Evolutionary conservation across 805 yeast species (phyloP).

Genomic region (Candida sanyiensis): DNA sequence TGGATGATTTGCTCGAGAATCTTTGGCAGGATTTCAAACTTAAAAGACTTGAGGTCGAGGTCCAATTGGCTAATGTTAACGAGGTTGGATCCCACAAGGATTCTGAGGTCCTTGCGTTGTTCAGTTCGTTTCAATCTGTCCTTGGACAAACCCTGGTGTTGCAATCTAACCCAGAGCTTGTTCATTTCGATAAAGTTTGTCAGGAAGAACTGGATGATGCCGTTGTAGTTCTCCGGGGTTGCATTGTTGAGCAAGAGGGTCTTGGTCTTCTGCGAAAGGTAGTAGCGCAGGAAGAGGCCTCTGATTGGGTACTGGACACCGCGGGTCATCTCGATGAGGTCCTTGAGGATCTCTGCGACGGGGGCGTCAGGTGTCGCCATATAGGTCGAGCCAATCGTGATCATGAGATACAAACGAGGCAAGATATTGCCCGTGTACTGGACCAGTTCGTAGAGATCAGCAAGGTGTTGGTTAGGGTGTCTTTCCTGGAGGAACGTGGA

Average conservation of each 20-base stretch:
- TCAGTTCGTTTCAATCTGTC: conserved; percentile 67
- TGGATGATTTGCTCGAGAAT: conserved; percentile 87
- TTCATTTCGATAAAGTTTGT: conserved; percentile 96
- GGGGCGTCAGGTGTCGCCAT: conserved; percentile 77
- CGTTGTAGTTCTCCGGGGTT: conserved; percentile 37
- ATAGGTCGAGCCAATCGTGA: conserved; percentile 88
- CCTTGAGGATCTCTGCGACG: conserved; percentile 79
- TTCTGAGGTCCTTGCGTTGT: conserved; percentile 85
- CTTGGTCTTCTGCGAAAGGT: conserved; percentile 77
- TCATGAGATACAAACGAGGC: conserved; percentile 90
- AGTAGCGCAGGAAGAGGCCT: conserved; percentile 86
- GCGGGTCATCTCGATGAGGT: conserved; percentile 95
- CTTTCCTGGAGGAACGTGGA: conserved; percentile 58
- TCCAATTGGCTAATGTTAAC: conserved; percentile 72
- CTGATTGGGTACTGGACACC: conserved; percentile 95
- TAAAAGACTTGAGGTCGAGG: conserved; percentile 41
- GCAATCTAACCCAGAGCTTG: conserved; percentile 93
- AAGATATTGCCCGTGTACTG: conserved; percentile 93
- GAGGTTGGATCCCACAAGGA: conserved; percentile 86
- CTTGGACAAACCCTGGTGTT: conserved; percentile 89
- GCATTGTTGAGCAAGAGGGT: conserved; percentile 22
- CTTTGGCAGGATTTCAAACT: conserved; percentile 59
- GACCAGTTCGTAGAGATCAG: conserved; percentile 89
- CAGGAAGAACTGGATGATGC: conserved; percentile 71
- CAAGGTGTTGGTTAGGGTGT: conserved; percentile 67